Evolutionary conservation across 83 land plant species (phyloP), one percentile per base, ranked within the genome.

Genomic region (Picea mariana): DNA sequence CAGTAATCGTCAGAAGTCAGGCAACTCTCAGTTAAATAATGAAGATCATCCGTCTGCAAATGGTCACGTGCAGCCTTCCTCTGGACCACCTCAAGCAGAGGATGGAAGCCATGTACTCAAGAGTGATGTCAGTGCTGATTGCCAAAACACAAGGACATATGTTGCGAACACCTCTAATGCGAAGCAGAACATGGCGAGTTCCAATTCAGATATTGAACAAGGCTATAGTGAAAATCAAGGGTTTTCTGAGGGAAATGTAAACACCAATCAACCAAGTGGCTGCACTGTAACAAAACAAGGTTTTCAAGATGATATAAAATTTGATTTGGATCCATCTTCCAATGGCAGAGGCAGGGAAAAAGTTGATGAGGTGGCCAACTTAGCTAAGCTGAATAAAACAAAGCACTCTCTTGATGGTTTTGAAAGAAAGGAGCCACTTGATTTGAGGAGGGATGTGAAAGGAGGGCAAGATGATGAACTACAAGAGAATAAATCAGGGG

Each of bases 401-500:
- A 81, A 80, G 58, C 63, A 60, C n/a, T 59, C 79, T 59, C 63
- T 26, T 61, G 83, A 63, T 62, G 79, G 40, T 66, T 81, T 62
- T 49, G 88, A 84, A 75, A 84, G 77, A 38, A 86, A 75, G 58
- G 64, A 59, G 11, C 62, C 42, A 26, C 20, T 79, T 52, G 88
- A 83, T 65, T 62, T 60, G 66, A 79, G 77, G 47, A 73, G 77
- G 55, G 77, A 73, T 73, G 26, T 73, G 77, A 44, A 73, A 44
- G 58, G 55, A 42, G 77, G 58, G 26, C 55, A 47, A 21, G 77
- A 44, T 73, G 42, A 73, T 47, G 77, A 73, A 73, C 58, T 73
- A 3, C 77, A 73, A 47, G 77, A 73, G 26, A 73, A 18, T 40
- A 73, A 78, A 62, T 27, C 11, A 44, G 68, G 38, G 21, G 67